Conservation (phyloP, 2,329 filamentous ascomycete genomes). For the Talaromyces sp. region DNA sequence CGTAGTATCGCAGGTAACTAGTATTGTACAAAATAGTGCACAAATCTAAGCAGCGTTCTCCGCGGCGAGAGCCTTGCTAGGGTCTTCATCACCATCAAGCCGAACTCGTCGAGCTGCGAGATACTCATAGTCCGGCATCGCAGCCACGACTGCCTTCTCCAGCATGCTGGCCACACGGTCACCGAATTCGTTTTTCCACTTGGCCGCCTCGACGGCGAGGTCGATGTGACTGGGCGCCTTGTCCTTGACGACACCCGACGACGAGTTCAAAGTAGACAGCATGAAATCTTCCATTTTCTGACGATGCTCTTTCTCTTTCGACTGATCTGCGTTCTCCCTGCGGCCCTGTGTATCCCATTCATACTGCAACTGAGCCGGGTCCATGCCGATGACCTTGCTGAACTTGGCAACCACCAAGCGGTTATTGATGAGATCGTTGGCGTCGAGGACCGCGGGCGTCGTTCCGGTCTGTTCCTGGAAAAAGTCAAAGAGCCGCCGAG, state of each 20-base stretch:
- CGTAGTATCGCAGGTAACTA: background rate
- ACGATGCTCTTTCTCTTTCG: background rate
- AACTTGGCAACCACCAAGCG: conserved; percentile 24
- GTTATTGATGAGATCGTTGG: conserved; percentile 33
- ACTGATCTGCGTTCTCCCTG: conserved; percentile 7
- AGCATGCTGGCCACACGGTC: conserved; percentile 20
- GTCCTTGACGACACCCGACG: conserved; percentile 28
- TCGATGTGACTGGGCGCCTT: conserved; percentile 27
- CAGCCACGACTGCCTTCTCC: conserved; percentile 22
- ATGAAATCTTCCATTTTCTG: background rate
- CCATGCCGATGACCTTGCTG: conserved; percentile 27
- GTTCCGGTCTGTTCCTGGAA: conserved; percentile 20
- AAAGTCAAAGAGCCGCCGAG: conserved; percentile 32
- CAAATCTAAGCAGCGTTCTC: background rate
- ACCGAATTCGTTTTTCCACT: conserved; percentile 35
- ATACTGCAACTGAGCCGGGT: conserved; percentile 25
- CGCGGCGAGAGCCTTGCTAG: background rate
- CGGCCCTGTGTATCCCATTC: conserved; percentile 23
- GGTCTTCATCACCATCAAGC: background rate
- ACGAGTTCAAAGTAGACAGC: conserved; percentile 26
- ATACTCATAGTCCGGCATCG: conserved; percentile 39
- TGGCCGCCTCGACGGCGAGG: conserved; percentile 25
- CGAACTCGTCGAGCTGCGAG: conserved; percentile 23
- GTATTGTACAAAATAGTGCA: background rate
- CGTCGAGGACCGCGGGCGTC: conserved; percentile 31